Percentiles rank a stretch among this genome's conserved stretches.
phyloP scores from a whole-genome alignment of 768 basidiomycete genomes.

The Kockovaella imperatae region DNA sequence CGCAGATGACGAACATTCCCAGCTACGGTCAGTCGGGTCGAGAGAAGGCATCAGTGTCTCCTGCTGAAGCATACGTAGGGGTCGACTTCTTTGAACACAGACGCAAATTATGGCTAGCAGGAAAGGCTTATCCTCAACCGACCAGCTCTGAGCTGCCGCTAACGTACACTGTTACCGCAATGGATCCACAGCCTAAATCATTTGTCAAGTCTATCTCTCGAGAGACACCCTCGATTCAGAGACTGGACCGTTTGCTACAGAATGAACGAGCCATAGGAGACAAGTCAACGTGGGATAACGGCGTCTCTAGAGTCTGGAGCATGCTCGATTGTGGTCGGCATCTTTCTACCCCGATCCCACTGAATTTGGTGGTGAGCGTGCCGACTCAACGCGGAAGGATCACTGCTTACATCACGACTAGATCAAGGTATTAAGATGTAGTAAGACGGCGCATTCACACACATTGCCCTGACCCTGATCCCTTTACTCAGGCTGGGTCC shows the following conservation, averaged over 20 bases:
- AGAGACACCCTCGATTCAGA: constrained; percentile 10
- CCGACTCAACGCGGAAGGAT: not conserved
- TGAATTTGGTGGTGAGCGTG: constrained; percentile 29
- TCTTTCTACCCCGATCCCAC: constrained; percentile 18
- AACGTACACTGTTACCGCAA: constrained; percentile 15
- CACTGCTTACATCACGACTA: not conserved
- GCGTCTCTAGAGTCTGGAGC: constrained; percentile 14
- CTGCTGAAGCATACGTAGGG: constrained; percentile 9
- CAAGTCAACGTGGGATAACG: constrained; percentile 21
- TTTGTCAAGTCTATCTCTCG: constrained; percentile 13
- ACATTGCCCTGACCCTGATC: not conserved
- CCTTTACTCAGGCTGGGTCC: constrained; percentile 27
- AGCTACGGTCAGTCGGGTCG: not conserved
- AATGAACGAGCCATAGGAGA: constrained; percentile 21
- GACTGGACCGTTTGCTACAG: constrained; percentile 20
- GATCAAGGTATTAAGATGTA: not conserved
- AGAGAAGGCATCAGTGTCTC: not conserved
- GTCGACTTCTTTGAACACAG: constrained; percentile 37
- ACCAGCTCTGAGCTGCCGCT: constrained; percentile 5
- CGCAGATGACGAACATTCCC: not conserved
- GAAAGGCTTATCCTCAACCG: constrained; percentile 9
- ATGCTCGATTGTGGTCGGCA: constrained; percentile 17
- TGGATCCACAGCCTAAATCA: no score
- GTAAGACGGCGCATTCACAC: not conserved
- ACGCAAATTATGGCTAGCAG: constrained; percentile 27